phyloP scores from a whole-genome alignment of 2,329 filamentous ascomycete species.

The Fusarium palustre region DNA sequence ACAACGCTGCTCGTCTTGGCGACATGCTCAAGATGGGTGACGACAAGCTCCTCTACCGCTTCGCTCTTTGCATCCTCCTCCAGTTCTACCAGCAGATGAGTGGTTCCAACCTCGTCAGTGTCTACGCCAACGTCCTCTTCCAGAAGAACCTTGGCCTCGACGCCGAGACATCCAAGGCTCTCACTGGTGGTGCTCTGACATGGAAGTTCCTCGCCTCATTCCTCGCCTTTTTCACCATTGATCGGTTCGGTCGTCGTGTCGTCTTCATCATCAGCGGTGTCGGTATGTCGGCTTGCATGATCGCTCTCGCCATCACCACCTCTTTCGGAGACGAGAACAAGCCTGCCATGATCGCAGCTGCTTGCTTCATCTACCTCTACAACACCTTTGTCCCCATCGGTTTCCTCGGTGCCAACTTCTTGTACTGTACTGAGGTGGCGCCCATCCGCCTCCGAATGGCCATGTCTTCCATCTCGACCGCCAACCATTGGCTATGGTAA shows the following conservation, averaged over 20 bases:
- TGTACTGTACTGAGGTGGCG: slow-evolving; percentile 67
- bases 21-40: slow-evolving; percentile 63
- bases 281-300: slow-evolving; percentile 47
- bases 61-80: slow-evolving; percentile 48
- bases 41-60: slow-evolving; percentile 62
- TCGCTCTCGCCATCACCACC: slow-evolving; percentile 44
- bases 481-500: slow-evolving; percentile 48
- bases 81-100: slow-evolving; percentile 51
- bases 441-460: slow-evolving; percentile 59
- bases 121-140: slow-evolving; percentile 49
- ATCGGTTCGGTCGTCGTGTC: slow-evolving; percentile 46
- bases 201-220: slow-evolving; percentile 51
- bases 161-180: slow-evolving; percentile 40
- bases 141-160: slow-evolving; percentile 44
- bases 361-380: slow-evolving; percentile 71
- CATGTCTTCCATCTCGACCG: slow-evolving; percentile 66
- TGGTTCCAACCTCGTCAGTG: slow-evolving; percentile 47
- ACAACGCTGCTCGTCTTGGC: slow-evolving; percentile 52
- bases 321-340: slow-evolving; percentile 40
- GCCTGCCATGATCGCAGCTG: slow-evolving; percentile 40
- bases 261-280: slow-evolving; percentile 45
- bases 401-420: slow-evolving; percentile 72
- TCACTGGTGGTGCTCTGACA: slow-evolving; percentile 46
- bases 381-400: slow-evolving; percentile 75
- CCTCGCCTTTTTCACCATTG: slow-evolving; percentile 48